These are phyloP conservation scores for Coemansia sp. DNA, from an alignment of 192 early-diverging fungal genomes.

Conservation along the genomic window DNA sequence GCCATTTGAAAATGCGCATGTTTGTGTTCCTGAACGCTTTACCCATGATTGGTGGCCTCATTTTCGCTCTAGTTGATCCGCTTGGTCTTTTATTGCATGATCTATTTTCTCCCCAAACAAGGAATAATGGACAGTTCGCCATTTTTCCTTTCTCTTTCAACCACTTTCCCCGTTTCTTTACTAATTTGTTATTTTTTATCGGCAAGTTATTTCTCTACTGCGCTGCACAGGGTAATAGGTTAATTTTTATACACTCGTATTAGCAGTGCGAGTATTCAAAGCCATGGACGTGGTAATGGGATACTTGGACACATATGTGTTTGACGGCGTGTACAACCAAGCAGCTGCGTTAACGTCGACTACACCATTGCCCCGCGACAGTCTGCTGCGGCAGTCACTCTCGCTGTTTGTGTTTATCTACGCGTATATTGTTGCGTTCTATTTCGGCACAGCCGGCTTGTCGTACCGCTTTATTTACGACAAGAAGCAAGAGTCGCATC, in stretches of 20 bases:
- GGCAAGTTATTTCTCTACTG: neutral
- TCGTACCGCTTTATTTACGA: constrained; percentile 90
- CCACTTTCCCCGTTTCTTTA: neutral
- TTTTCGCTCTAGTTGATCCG: too few species aligned
- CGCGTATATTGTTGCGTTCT: constrained; percentile 75
- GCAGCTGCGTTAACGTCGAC: constrained; percentile 51
- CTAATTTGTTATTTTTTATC: neutral
- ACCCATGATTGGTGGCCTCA: too few species aligned
- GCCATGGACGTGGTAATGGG: constrained; percentile 69
- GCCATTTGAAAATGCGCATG: too few species aligned
- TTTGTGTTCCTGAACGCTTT: too few species aligned
- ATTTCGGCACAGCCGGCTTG: constrained; percentile 72
- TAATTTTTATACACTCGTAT: neutral
- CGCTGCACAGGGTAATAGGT: neutral
- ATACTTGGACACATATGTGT: constrained; percentile 62
- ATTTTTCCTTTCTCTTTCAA: too few species aligned
- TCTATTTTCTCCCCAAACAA: too few species aligned
- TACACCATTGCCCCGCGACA: constrained; percentile 57
- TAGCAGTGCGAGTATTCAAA: too few species aligned
- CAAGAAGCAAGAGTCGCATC: constrained; percentile 85
- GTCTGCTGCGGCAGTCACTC: constrained; percentile 68
- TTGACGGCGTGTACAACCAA: constrained; percentile 61
- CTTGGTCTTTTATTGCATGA: too few species aligned
- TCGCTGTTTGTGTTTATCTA: constrained; percentile 73
- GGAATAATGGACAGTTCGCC: too few species aligned